phyloP scores from a whole-genome alignment of 306 rosid genomes.

The Fragaria vesca region DNA sequence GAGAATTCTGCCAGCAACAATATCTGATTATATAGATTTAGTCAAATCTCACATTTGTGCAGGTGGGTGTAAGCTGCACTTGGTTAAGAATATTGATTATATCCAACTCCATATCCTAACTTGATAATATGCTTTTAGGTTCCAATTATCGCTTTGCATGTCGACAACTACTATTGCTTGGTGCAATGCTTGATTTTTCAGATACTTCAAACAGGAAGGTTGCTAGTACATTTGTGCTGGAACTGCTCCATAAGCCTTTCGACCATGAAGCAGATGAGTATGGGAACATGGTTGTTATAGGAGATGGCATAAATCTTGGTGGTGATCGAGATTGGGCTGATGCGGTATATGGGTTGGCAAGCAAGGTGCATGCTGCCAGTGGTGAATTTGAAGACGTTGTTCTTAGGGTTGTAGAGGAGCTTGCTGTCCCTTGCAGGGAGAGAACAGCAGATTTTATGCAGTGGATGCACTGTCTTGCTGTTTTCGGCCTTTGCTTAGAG shows the following conservation, averaged over 20 bases:
- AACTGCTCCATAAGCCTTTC: slow-evolving; percentile 73
- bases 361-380: slow-evolving; percentile 70
- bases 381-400: slow-evolving; percentile 89
- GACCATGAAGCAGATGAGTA: slow-evolving; percentile 79
- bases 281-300: slow-evolving; percentile 75
- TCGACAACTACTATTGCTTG: slow-evolving; percentile 87
- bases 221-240: slow-evolving; percentile 76
- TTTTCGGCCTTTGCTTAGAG: slow-evolving; percentile 75
- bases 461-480: slow-evolving; percentile 92
- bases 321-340: slow-evolving; percentile 94
- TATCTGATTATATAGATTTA: slow-evolving; percentile 72
- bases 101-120: slow-evolving; percentile 16
- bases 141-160: slow-evolving; percentile 67
- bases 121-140: slow-evolving; percentile 45
- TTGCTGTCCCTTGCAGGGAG: slow-evolving; percentile 88
- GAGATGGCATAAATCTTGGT: slow-evolving; percentile 92
- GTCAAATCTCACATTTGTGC: slow-evolving; percentile 79
- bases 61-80: slow-evolving; percentile 43
- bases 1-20: slow-evolving; percentile 72
- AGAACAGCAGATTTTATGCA: slow-evolving; percentile 80
- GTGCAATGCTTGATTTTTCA: slow-evolving; percentile 86
- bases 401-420: slow-evolving; percentile 65
- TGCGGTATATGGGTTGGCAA: slow-evolving; percentile 67
- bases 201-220: slow-evolving; percentile 76
- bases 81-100: slow-evolving; percentile 18